Evolutionary conservation across 2,329 filamentous ascomycete genomes (phyloP), one percentile per base, ranked within the genome.

Genomic region (Dichotomopilus funicola): DNA sequence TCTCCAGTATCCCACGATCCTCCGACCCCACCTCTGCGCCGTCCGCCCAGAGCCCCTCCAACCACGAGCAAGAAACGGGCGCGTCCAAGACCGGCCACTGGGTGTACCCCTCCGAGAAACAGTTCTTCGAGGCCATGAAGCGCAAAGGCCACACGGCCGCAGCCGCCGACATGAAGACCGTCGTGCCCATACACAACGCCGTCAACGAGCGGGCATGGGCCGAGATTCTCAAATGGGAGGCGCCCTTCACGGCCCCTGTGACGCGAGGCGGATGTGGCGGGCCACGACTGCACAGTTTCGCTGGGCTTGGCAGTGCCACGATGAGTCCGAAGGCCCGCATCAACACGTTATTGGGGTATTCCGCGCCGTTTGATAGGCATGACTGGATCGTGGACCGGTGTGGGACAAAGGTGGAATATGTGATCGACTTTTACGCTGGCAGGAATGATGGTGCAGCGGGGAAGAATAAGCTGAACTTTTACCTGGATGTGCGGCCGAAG

Each of bases 121-220:
- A 96, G 85, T 99, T 99, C 78, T 97, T 97, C 74, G 89, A 95
- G 48, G 94, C 94, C 45, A 92, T 99, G 84, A 84, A 87, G 76
- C 86, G 92, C 68, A 99, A 99, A 72, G 87, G 86, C 44, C 86
- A 91, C 74, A 82, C 85, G 58, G 85, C 79, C 57, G 88, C 81
- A 11, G 82, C 81, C 0, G 75, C 79, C 5, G 91, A 96, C 72
- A 96, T 96, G 86, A 86, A 82, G 66, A 88, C 88, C 37, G 91
- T 97, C 37, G 91, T 97, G 53, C 94, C 91, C 2, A 97, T 97
- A 65, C 94, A 99, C 74, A 99, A 99, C 70, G 94, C 94, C 45
- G 94, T 99, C 60, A 99, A 99, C 72, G 94, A 99, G 79, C 80
- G 89, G 43, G 94, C 94, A 0, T 99, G 94, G 94, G 78, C 82